phyloP scores from a whole-genome alignment of 768 basidiomycete genomes.

The Russula sp. region DNA sequence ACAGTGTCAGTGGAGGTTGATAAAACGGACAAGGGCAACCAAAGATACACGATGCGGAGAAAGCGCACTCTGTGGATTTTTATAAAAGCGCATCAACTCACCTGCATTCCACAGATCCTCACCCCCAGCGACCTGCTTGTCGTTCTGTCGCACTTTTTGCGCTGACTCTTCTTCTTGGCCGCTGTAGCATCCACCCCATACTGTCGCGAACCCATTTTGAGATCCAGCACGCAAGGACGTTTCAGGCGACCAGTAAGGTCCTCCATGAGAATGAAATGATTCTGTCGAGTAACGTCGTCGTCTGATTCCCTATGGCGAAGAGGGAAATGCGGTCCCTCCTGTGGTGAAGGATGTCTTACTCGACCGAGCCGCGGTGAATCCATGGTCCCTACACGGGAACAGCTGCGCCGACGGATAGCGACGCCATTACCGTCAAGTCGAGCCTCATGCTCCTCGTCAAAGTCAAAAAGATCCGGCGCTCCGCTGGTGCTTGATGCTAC shows the following conservation, averaged over 20 bases:
- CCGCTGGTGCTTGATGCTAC: conserved; percentile 18
- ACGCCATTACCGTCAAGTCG: conserved; percentile 22
- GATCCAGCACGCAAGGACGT: conserved; percentile 90
- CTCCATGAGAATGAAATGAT: conserved; percentile 99
- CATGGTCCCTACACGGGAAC: conserved; percentile 40
- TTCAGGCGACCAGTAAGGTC: conserved; percentile 92
- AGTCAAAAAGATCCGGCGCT: conserved; percentile 26
- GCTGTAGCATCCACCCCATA: conserved; percentile 94
- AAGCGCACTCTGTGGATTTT: background rate
- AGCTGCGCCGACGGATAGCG: conserved; percentile 41
- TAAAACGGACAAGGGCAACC: conserved; percentile 4
- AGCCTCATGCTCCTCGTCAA: conserved; percentile 29
- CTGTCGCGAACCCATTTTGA: conserved; percentile 99
- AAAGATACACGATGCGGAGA: background rate
- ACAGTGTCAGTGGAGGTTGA: conserved; percentile 7
- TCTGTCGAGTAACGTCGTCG: conserved; percentile 71
- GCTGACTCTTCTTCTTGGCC: conserved; percentile 95
- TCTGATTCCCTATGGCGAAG: conserved; percentile 41
- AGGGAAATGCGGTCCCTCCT: conserved; percentile 27
- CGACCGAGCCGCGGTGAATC: conserved; percentile 17
- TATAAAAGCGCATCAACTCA: conserved; percentile 42
- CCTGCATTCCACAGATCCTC: conserved; percentile 98
- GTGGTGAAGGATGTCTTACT: conserved; percentile 23
- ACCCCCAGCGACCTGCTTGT: conserved; percentile 90
- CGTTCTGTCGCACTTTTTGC: conserved; percentile 96